Percentiles rank a stretch among this genome's conserved stretches.
These are phyloP conservation scores for Chrysanthemum lavandulifolium DNA, from an alignment of 129 eudicot species.

Conservation along the genomic window DNA sequence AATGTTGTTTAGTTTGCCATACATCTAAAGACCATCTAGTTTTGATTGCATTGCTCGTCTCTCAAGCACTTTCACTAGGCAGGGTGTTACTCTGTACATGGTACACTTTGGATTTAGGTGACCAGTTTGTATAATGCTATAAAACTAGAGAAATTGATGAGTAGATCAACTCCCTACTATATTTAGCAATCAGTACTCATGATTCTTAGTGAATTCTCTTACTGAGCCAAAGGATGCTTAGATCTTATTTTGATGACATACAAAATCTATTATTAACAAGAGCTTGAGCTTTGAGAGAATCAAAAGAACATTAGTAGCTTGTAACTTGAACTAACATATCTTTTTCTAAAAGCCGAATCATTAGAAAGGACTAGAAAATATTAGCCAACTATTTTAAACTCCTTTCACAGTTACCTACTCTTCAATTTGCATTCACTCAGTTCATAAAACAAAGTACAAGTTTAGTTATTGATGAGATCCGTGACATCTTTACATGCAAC, in stretches of 20 bases:
- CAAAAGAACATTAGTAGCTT: neutral
- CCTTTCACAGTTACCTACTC: neutral
- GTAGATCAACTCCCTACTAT: neutral
- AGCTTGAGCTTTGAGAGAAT: neutral
- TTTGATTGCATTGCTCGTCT: neutral
- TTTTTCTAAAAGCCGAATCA: neutral
- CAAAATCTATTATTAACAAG: neutral
- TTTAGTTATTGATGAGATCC: neutral
- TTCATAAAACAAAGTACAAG: neutral
- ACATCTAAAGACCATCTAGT: neutral
- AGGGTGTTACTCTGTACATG: neutral
- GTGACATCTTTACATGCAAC: neutral
- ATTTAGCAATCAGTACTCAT: neutral
- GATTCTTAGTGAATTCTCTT: neutral
- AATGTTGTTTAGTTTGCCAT: neutral
- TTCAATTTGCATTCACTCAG: neutral
- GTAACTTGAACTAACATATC: neutral
- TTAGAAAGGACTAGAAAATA: constrained; percentile 11
- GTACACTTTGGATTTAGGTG: neutral
- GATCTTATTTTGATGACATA: neutral
- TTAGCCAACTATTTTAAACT: neutral
- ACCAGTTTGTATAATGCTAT: neutral
- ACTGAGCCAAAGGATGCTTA: neutral
- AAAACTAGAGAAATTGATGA: neutral
- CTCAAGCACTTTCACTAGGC: neutral